A percentile compares a stretch with the other conserved stretches of the same genome.
Conservation (phyloP, 2,329 filamentous ascomycete genomes). For the Diaporthe ampelina region DNA sequence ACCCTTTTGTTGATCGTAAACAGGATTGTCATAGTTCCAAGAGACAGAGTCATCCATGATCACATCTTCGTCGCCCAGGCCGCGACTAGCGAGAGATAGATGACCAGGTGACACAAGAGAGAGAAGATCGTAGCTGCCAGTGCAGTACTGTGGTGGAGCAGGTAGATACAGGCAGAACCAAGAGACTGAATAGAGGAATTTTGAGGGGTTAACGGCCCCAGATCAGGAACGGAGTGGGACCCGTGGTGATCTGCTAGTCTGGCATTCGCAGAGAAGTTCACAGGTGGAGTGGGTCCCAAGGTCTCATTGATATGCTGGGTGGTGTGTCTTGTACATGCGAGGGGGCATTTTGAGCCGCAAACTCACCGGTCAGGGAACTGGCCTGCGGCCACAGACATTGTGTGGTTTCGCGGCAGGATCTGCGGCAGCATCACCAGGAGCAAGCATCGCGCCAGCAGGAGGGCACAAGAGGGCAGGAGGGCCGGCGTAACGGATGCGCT, state of each 20-base stretch:
- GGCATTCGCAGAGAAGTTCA: constrained; percentile 11
- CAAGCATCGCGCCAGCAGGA: constrained; percentile 5
- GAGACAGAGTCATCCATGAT: constrained; percentile 24
- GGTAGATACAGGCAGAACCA: neutral
- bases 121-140: neutral
- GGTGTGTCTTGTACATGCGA: constrained; percentile 16
- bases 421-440: constrained; percentile 12
- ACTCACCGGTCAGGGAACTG: constrained; percentile 19
- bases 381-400: constrained; percentile 6
- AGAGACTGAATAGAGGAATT: neutral
- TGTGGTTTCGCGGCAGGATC: constrained; percentile 29
- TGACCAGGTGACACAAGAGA: constrained; percentile 6
- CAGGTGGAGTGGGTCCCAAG: constrained; percentile 17
- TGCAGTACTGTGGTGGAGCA: neutral
- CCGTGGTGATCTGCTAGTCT: constrained; percentile 20
- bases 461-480: neutral
- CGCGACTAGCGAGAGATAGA: neutral
- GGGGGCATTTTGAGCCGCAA: constrained; percentile 38
- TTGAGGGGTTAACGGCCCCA: constrained; percentile 10
- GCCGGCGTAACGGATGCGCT: constrained; percentile 27
- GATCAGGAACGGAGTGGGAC: constrained; percentile 17
- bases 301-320: constrained; percentile 28
- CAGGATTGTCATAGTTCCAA: constrained; percentile 26
- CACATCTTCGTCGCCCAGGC: constrained; percentile 29
- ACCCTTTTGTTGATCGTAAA: constrained; percentile 30